These are phyloP conservation scores for Penicillium verrucosum DNA, from an alignment of 2,329 filamentous ascomycete genomes.

Conservation along the genomic window DNA sequence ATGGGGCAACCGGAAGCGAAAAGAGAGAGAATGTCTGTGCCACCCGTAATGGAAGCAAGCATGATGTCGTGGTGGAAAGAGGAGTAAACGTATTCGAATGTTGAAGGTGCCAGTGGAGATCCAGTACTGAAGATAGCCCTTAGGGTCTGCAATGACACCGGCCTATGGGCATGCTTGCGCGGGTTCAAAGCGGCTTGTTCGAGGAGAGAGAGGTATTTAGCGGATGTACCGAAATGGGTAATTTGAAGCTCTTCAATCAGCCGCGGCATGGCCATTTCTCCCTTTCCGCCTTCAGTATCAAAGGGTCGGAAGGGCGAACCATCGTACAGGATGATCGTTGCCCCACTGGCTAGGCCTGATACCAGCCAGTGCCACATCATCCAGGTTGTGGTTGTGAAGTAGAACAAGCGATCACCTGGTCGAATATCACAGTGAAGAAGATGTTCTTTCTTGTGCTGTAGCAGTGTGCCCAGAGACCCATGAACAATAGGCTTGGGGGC, in stretches of 20 bases:
- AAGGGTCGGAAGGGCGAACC: slow-evolving; percentile 82
- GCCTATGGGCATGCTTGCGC: slow-evolving; percentile 46
- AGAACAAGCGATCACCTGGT: slow-evolving; percentile 72
- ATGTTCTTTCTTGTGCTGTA: slow-evolving; percentile 98
- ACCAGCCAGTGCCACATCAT: slow-evolving; percentile 99
- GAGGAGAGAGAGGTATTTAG: slow-evolving; percentile 86
- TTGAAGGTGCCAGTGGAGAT: slow-evolving; percentile 86
- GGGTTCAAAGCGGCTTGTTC: slow-evolving; percentile 73
- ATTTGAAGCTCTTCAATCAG: slow-evolving; percentile 78
- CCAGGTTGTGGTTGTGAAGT: slow-evolving; percentile 94
- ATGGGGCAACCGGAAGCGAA: slow-evolving; percentile 83
- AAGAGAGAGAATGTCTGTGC: slow-evolving; percentile 93
- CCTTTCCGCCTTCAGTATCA: slow-evolving; percentile 54
- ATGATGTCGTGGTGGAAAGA: slow-evolving; percentile 79
- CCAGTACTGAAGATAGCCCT: slow-evolving; percentile 92
- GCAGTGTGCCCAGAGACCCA: slow-evolving; percentile 79
- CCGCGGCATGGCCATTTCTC: slow-evolving; percentile 75
- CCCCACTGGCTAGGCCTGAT: slow-evolving; percentile 76
- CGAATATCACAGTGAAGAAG: slow-evolving; percentile 79
- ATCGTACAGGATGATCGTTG: slow-evolving; percentile 83
- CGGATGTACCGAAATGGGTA: slow-evolving; percentile 91
- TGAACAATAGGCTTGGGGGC: slow-evolving; percentile 92
- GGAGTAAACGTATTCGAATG: slow-evolving; percentile 83
- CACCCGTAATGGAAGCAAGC: slow-evolving; percentile 88
- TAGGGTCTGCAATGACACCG: slow-evolving; percentile 50